These are phyloP conservation scores for Quercus tomentella DNA, from an alignment of 331 rosid genomes.

Conservation along the genomic window DNA sequence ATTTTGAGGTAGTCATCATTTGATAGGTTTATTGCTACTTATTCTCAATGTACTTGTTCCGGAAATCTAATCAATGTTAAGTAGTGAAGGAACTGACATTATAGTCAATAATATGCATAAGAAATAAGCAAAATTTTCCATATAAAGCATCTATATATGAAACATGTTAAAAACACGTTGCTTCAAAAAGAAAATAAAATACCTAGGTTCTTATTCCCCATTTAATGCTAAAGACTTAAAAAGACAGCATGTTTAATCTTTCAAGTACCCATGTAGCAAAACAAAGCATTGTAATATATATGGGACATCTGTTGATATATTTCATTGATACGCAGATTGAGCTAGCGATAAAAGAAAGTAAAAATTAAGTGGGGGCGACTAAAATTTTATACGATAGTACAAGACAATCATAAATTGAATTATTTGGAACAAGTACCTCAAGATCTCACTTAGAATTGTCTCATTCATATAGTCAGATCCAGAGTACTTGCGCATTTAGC, in stretches of 20 bases:
- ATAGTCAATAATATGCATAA: neutral
- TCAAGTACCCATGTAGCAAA: neutral
- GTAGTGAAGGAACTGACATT: neutral
- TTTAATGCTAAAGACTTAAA: neutral
- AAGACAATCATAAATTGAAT: slow-evolving; percentile 21
- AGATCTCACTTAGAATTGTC: slow-evolving; percentile 50
- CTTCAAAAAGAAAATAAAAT: neutral
- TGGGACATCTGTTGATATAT: neutral
- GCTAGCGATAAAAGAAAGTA: neutral
- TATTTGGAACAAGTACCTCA: slow-evolving; percentile 33
- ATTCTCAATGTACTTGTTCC: neutral
- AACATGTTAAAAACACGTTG: neutral
- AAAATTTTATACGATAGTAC: neutral
- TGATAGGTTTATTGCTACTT: neutral
- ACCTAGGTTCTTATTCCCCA: neutral
- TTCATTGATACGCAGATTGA: neutral
- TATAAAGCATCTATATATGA: neutral
- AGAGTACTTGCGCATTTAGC: slow-evolving; percentile 22
- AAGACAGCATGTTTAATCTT: neutral
- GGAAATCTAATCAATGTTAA: neutral
- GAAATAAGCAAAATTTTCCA: neutral
- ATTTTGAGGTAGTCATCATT: neutral
- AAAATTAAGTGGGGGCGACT: neutral
- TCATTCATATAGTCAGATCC: slow-evolving; percentile 51
- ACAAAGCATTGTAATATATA: neutral